Evolutionary conservation across 2,329 filamentous ascomycete species (phyloP).

Genomic region (Apiospora saccharicola): DNA sequence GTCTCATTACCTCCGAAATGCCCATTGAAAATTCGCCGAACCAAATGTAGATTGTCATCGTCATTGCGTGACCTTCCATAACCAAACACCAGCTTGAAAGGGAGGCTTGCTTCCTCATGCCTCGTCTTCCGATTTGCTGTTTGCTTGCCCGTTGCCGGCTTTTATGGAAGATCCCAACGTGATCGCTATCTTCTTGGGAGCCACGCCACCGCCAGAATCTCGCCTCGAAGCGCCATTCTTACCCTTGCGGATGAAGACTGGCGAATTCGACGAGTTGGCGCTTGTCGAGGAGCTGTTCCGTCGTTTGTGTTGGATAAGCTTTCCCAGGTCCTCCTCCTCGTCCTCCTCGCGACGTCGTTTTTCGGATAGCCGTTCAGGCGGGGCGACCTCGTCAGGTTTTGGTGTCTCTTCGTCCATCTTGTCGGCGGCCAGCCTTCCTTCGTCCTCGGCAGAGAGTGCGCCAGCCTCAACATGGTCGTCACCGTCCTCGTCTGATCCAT

Average conservation of each 20-base stretch:
- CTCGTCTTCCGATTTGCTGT: constrained; percentile 32
- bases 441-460: constrained; percentile 40
- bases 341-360: constrained; percentile 93
- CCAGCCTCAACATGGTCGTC: constrained; percentile 67
- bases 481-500: constrained; percentile 89
- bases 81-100: constrained; percentile 4
- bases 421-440: constrained; percentile 34
- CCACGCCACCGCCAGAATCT: constrained; percentile 49
- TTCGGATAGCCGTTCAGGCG: constrained; percentile 82
- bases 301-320: constrained; percentile 73
- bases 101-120: constrained; percentile 29
- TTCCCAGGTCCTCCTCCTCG: constrained; percentile 90
- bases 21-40: constrained; percentile 22
- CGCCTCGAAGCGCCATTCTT: constrained; percentile 52
- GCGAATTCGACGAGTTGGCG: constrained; percentile 46
- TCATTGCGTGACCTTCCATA: constrained; percentile 7
- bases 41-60: constrained; percentile 19
- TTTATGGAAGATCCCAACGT: constrained; percentile 59
- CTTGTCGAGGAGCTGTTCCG: constrained; percentile 64
- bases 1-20: constrained; percentile 33
- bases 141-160: constrained; percentile 34
- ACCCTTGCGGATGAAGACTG: constrained; percentile 53
- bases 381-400: constrained; percentile 49
- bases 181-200: constrained; percentile 64
- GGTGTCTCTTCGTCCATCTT: constrained; percentile 41